Evolutionary conservation across 139 green algal genomes (phyloP).

Genomic region (Desmodesmus armatus): DNA sequence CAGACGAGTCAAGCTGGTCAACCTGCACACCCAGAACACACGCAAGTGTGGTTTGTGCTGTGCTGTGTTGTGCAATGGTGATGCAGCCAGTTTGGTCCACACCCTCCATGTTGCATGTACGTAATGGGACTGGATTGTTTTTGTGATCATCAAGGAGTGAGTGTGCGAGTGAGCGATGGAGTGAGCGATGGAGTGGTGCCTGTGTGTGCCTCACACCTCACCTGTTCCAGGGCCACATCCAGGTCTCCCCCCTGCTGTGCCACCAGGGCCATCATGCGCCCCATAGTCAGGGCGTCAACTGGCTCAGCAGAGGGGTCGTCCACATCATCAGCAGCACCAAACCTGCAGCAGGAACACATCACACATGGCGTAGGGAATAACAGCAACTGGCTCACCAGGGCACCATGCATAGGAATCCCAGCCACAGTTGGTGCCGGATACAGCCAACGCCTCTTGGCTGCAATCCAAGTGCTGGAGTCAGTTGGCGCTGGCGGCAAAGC

Average conservation of each 20-base stretch:
- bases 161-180: too few relatives aligned
- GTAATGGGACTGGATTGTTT: too few relatives aligned
- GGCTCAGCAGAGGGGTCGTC: neutral
- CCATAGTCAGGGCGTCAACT: conserved; percentile 11
- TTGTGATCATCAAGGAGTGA: too few relatives aligned
- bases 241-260: neutral
- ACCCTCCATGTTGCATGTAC: neutral
- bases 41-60: neutral
- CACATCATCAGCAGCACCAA: neutral
- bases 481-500: too few relatives aligned
- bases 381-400: too few relatives aligned
- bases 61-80: too few relatives aligned
- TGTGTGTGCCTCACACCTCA: too few relatives aligned
- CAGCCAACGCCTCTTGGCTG: too few relatives aligned
- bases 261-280: conserved; percentile 17
- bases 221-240: conserved; percentile 35
- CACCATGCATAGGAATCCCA: too few relatives aligned
- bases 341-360: neutral
- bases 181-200: too few relatives aligned
- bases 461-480: too few relatives aligned
- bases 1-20: neutral
- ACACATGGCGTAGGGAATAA: neutral
- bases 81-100: neutral
- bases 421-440: too few relatives aligned
- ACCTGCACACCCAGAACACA: neutral